Evolutionary conservation across 768 basidiomycete genomes (phyloP).

Genomic region (Epithele typhae): DNA sequence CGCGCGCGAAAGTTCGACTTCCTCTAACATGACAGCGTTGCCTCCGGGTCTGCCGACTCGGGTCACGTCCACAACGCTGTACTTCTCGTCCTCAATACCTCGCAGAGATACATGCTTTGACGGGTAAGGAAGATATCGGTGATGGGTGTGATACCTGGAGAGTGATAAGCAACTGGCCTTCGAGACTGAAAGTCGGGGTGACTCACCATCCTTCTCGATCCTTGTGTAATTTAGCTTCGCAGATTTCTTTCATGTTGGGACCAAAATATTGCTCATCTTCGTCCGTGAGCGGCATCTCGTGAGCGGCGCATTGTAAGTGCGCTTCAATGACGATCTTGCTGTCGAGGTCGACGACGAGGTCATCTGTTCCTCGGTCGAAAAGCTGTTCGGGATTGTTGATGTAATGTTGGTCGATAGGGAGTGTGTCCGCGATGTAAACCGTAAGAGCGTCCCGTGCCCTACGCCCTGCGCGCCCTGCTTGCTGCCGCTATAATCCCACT

Average conservation of each 20-base stretch:
- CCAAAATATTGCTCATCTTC: conserved; percentile 77
- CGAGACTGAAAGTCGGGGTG: not conserved
- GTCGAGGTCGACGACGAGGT: conserved; percentile 67
- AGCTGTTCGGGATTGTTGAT: conserved; percentile 64
- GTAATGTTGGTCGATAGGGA: conserved; percentile 75
- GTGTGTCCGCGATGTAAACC: conserved; percentile 62
- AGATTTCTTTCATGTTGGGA: conserved; percentile 50
- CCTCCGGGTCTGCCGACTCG: conserved; percentile 33
- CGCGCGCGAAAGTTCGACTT: conserved; percentile 78
- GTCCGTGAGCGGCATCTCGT: conserved; percentile 74
- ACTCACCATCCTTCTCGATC: conserved; percentile 81
- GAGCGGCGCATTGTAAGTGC: conserved; percentile 83
- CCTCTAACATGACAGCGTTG: conserved; percentile 56
- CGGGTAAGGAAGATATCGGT: conserved; percentile 76
- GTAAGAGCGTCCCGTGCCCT: conserved; percentile 76
- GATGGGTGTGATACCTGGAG: conserved; percentile 78
- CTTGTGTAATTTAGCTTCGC: conserved; percentile 50
- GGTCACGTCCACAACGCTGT: conserved; percentile 65
- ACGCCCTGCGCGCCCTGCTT: conserved; percentile 84
- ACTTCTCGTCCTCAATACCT: conserved; percentile 73
- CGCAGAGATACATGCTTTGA: conserved; percentile 70
- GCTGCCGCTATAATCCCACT: conserved; percentile 58
- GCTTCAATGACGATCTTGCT: conserved; percentile 75
- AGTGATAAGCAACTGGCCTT: not conserved
- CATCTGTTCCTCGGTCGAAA: conserved; percentile 56